Conservation (phyloP, 202 grass and related monocot genomes). For the Panicum hallii region DNA sequence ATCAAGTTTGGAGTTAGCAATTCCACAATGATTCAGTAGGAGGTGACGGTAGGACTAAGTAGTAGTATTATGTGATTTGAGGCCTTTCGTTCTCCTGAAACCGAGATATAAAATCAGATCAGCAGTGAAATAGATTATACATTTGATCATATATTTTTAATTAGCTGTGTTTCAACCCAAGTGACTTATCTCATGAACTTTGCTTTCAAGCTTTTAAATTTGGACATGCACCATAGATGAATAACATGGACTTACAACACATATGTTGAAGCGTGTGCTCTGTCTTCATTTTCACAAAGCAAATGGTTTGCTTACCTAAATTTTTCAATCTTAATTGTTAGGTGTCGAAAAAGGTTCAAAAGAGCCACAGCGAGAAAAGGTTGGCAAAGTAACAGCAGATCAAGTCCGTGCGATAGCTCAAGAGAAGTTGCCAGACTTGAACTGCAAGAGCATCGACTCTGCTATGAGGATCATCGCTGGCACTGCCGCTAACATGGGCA, state of each 20-base stretch:
- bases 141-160: not conserved
- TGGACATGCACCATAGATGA: not conserved
- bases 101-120: not conserved
- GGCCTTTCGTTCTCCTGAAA: not conserved
- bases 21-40: not conserved
- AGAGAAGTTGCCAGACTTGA: conserved; percentile 92
- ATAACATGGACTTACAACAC: not conserved
- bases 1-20: not conserved
- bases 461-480: conserved; percentile 96
- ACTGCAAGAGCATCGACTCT: conserved; percentile 89
- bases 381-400: conserved; percentile 81
- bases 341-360: conserved; percentile 86
- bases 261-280: too few species aligned
- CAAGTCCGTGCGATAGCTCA: conserved; percentile 83
- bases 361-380: conserved; percentile 71
- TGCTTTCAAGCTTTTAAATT: not conserved
- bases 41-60: not conserved
- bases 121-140: not conserved
- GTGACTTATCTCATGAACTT: not conserved
- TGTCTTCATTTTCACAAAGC: not conserved
- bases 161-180: not conserved
- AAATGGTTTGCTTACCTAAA: conserved; percentile 24
- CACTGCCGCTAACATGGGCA: conserved; percentile 97
- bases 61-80: not conserved
- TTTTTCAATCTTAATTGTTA: conserved; percentile 52